Conservation (phyloP, 495 filamentous ascomycete species). For the Aspergillus sclerotioniger region DNA sequence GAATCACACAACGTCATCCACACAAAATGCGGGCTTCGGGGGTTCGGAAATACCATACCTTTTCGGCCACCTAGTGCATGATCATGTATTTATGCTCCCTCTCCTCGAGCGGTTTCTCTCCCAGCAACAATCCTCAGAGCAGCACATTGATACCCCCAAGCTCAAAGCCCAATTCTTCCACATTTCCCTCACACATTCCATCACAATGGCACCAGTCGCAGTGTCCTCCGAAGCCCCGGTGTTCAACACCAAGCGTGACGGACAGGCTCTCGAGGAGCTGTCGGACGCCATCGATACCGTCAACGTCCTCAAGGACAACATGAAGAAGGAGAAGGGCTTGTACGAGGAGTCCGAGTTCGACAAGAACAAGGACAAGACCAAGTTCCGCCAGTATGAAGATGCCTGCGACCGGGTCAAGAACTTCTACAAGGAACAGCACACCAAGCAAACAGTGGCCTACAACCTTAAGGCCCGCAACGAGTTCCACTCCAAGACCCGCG, state of each 20-base stretch:
- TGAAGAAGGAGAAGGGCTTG: conserved; percentile 54
- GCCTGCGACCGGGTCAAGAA: conserved; percentile 76
- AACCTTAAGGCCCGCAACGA: conserved; percentile 71
- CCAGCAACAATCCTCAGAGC: not conserved
- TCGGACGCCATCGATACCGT: conserved; percentile 80
- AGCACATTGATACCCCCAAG: conserved; percentile 5
- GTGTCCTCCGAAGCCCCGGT: conserved; percentile 22
- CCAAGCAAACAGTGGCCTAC: conserved; percentile 81
- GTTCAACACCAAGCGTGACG: conserved; percentile 51
- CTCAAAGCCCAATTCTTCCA: conserved; percentile 9
- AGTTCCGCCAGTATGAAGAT: conserved; percentile 76
- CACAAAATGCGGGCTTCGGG: not conserved
- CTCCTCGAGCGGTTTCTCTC: not conserved
- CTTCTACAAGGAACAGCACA: conserved; percentile 83
- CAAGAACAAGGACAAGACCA: conserved; percentile 72
- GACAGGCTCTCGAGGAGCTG: conserved; percentile 71
- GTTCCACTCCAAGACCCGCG: conserved; percentile 66
- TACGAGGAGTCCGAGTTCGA: conserved; percentile 68
- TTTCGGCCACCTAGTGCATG: not conserved
- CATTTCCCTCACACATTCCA: not conserved
- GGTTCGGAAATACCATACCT: not conserved
- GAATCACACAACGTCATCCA: conserved; percentile 5
- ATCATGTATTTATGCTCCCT: not conserved
- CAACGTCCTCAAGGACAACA: conserved; percentile 68
- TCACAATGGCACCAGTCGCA: conserved; percentile 38